Evolutionary conservation across 257 asterid genomes (phyloP), one percentile per base, ranked within the genome.

Genomic region (Cynanchum wilfordii): DNA sequence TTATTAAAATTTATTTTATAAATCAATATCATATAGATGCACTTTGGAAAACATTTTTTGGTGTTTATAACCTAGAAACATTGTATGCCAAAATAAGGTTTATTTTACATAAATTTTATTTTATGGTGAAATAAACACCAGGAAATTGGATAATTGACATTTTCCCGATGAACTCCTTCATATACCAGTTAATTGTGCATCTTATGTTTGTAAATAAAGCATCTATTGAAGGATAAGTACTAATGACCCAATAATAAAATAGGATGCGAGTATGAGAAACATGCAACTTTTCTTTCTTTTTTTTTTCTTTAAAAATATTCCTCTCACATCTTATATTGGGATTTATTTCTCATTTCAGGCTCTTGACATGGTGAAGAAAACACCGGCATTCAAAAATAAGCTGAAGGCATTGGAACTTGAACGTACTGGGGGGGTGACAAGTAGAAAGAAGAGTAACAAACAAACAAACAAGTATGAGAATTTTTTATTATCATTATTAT

Each of bases 371-470:
- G 99, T 95, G 71, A 95, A 89, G 89, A 95, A 80, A 82, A 90
- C 98, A 67, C 98, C 96, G 36, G 96, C 99, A 57, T 95, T 85
- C 85, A 90, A 90, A 78, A 95, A 95, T 81, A 90, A 88, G 96
- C 87, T 95, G 52, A 89, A 87, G 78, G 99, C 97, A 27, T 63
- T 92, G 87, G 98, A 95, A 81, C 87, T 90, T 72, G 98, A 95
- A 80, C 96, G 96, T 80, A 89, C 86, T 73, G 99, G 99, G 68
- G 97, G 93, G 63, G 76, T 77, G 77, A 82, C 97, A 30, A 90
- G 77, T 77, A 90, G 82, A 88, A 95, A 89, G 88, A 95, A 90
- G 95, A 74, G 84, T 58, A 82, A 75, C 87, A 92, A 92, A 82
- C 96, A 80, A 75, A 83, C 80, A 72, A 84, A 86, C 89, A 90